Base-by-base conservation (phyloP, 345 rosid species). In the Ailanthus altissimus region DNA sequence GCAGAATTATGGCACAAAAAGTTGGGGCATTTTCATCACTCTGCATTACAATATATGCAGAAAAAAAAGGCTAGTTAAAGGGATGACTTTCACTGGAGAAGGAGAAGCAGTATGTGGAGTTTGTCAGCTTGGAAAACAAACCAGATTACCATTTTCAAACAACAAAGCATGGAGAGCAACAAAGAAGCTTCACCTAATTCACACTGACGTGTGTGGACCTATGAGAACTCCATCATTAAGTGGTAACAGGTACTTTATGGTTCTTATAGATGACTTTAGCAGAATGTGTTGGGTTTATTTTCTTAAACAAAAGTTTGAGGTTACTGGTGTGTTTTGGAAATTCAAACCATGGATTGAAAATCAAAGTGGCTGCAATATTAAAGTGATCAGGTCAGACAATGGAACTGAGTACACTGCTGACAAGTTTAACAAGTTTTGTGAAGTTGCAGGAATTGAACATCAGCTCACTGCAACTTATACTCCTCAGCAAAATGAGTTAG, bases 151-250 rank as follows among this genome's bases (percentile, higher is more conserved):
- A 50, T 18, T 78, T 70, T 40, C 6, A 10, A 53, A 40, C 12
- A 14, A 1, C 46, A 64, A 32, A 32, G 61, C 42, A 6, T 71
- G 40, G 36, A 78, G 72, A 66, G 78, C 74, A 2, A 10, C 0
- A 2, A 5, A 79, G 12, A 70, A 26, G 21, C 70, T 83, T 23
- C 32, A 72, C 2, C 47, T 79, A 8, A 63, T 76, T 6, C 80
- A 75, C 42, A 14, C 32, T 11, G 53, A 78, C 42, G 25, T 56
- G 10, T 66, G 70, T 56, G 76, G 76, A 26, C 42, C 64, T 15
- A 56, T 65, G 62, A 51, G 40, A 5, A 67, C 16, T 4, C n/a
- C 57, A 42, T 70, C 74, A 15, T 14, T 77, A 3, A 62, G 23
- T 60, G 79, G 72, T 16, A 75, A n/a, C 50, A 38, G 49, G 32